Evolutionary conservation across 129 eudicot species (phyloP).

Genomic region (Kitagawia praeruptora): DNA sequence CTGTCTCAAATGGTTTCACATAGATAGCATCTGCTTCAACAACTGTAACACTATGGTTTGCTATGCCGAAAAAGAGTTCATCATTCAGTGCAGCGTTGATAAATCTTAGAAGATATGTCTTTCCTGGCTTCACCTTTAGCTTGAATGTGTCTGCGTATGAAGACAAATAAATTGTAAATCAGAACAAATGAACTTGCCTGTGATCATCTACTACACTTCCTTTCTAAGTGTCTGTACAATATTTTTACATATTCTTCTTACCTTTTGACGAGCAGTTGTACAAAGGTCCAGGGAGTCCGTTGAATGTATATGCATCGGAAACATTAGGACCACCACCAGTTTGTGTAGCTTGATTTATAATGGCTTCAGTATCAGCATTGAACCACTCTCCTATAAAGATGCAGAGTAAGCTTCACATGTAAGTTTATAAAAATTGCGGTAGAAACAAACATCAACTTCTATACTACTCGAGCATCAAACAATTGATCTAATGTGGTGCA

Average conservation of each 20-base stretch:
- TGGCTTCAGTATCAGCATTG: conserved; percentile 39
- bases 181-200: not conserved
- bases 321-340: conserved; percentile 57
- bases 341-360: conserved; percentile 33
- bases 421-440: not conserved
- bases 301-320: conserved; percentile 47
- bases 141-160: conserved; percentile 37
- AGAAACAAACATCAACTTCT: not conserved
- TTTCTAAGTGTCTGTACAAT: not conserved
- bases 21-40: conserved; percentile 42
- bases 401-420: not conserved
- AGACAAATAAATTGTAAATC: not conserved
- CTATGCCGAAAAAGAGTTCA: conserved; percentile 49
- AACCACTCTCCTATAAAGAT: conserved; percentile 39
- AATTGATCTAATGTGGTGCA: not conserved
- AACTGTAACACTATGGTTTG: conserved; percentile 38
- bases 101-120: conserved; percentile 38
- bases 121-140: conserved; percentile 42
- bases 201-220: not conserved
- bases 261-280: conserved; percentile 45
- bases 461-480: not conserved
- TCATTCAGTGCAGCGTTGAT: conserved; percentile 41
- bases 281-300: conserved; percentile 45
- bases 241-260: not conserved
- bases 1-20: conserved; percentile 41